Evolutionary conservation across 2,329 filamentous ascomycete species (phyloP), one percentile per base, ranked within the genome.

Genomic region (Fragosphaeria purpurea): DNA sequence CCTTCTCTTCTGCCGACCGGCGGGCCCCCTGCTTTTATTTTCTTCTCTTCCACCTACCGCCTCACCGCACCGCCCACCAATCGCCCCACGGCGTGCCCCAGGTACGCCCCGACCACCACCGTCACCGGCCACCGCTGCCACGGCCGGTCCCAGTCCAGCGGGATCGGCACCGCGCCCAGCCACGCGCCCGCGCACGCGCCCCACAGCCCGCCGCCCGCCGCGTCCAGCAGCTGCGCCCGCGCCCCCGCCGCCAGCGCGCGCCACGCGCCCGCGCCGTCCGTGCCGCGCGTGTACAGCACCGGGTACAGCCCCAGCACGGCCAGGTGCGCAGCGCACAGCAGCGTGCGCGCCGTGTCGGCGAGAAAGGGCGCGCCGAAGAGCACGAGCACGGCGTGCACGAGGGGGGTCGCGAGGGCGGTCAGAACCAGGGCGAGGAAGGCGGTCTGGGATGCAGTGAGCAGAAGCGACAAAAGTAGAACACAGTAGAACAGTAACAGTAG

Each of bases 121-220:
- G 93, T 98, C 45, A 97, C 84, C 0, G 93, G 93, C 86, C 91
- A 98, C 66, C 85, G 87, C 77, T 98, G 93, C 93, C 93, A 98
- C 59, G 95, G 89, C n/a, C 93, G 82, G 65, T 98, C 93, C 91
- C 91, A 97, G 65, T 98, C 93, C 58, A 98, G 72, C 2, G 93
- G 93, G 59, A 98, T 97, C 0, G 94, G 93, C 48, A 97, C 81
- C 7, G 93, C 93, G 4, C 93, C 93, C 41, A 95, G 70, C 93
- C 93, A 97, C 41, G 88, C 88, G 6, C 93, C 93, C 1, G 91
- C 60, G 32, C 85, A 71, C 0, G 82, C 82, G 5, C 93, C 93
- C n/a, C 90, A 66, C 8, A 88, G 75, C 2, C 81, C 88, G 3
- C 89, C 91, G 68, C 88, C 93, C 0, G 87, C 80, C 63, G 90